Percentiles rank a stretch among this genome's conserved stretches.
Evolutionary conservation across 345 rosid genomes (phyloP).

Genomic region (Sonneratia caseolaris): DNA sequence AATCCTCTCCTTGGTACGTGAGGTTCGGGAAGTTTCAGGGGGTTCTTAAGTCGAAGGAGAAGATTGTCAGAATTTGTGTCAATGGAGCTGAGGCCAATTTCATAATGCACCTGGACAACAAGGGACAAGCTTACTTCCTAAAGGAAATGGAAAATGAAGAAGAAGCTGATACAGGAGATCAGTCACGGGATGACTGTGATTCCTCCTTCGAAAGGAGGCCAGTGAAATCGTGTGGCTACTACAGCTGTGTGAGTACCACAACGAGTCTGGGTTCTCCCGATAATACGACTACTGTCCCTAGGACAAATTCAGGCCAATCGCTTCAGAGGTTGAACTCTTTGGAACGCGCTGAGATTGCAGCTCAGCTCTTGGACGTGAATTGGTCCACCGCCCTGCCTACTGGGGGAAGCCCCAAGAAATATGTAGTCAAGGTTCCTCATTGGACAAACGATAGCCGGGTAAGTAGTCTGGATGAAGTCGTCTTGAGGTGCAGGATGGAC

Average conservation of each 20-base stretch:
- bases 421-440: not conserved
- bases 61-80: conserved; percentile 50
- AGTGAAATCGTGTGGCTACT: conserved; percentile 40
- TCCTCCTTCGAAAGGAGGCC: conserved; percentile 25
- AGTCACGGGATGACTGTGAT: conserved; percentile 1
- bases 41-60: conserved; percentile 63
- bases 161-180: conserved; percentile 36
- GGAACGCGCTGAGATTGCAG: conserved; percentile 77
- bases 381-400: conserved; percentile 76
- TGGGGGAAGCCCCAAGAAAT: conserved; percentile 21
- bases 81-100: conserved; percentile 60
- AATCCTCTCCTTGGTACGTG: conserved; percentile 94
- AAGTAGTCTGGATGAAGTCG: not conserved
- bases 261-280: conserved; percentile 17
- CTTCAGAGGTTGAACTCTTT: conserved; percentile 36
- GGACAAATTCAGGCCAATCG: conserved; percentile 29
- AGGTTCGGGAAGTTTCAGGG: conserved; percentile 96
- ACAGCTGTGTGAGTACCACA: conserved; percentile 27
- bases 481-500: not conserved
- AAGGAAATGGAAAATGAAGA: conserved; percentile 45
- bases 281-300: conserved; percentile 23
- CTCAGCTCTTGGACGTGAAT: conserved; percentile 67
- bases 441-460: not conserved
- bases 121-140: conserved; percentile 81
- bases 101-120: conserved; percentile 70